These are phyloP conservation scores for Candida tetrigidarum DNA, from an alignment of 1,139 yeast genomes.

Conservation along the genomic window DNA sequence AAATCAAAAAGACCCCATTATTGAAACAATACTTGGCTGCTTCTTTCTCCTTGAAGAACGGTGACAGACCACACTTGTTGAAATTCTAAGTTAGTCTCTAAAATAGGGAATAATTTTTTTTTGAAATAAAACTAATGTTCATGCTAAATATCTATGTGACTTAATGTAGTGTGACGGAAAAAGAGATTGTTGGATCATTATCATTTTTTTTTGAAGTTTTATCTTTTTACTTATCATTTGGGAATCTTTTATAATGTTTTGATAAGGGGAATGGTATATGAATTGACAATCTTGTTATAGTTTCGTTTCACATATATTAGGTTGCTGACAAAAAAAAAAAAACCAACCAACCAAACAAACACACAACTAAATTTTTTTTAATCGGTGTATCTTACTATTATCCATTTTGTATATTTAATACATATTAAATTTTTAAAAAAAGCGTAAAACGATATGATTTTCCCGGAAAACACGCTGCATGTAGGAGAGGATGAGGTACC, in stretches of 20 bases:
- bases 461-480: too few species aligned
- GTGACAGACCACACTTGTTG: constrained; percentile 99
- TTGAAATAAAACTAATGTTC: constrained; percentile 6
- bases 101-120: constrained; percentile 2
- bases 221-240: too few species aligned
- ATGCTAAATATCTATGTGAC: constrained; percentile 9
- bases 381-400: constrained; percentile 21
- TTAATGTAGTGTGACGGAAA: background rate
- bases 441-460: constrained; percentile 1
- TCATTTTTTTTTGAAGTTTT: background rate
- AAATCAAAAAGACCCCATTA: constrained; percentile 97
- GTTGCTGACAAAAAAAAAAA: constrained; percentile 6
- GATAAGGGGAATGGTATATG: background rate
- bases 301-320: background rate
- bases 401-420: constrained; percentile 43
- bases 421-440: constrained; percentile 23
- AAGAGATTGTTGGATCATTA: constrained; percentile 1
- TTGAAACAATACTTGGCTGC: constrained; percentile 97
- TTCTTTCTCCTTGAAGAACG: constrained; percentile 96
- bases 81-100: constrained; percentile 66
- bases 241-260: background rate
- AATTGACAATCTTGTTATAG: background rate
- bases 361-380: too few species aligned
- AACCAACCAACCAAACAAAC: too few species aligned
- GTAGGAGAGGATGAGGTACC: too few species aligned